These are phyloP conservation scores for Xylaria acuta DNA, from an alignment of 495 filamentous ascomycete species.

Conservation along the genomic window DNA sequence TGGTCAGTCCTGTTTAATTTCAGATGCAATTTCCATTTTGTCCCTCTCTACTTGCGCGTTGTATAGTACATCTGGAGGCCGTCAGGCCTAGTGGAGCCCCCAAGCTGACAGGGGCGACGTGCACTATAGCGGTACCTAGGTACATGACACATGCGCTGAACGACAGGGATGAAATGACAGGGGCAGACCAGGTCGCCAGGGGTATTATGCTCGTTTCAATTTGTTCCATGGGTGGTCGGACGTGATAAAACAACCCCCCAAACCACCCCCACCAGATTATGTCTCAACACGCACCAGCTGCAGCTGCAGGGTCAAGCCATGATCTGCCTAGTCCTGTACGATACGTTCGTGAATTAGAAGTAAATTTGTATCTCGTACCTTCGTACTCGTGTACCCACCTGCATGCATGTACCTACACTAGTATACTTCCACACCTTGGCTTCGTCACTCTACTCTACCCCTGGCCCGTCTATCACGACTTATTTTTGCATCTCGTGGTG, in stretches of 20 bases:
- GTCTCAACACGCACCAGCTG: conserved; percentile 13
- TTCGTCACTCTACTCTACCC: conserved; percentile 26
- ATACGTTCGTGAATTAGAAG: background rate
- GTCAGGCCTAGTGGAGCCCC: background rate
- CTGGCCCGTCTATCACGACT: conserved; percentile 13
- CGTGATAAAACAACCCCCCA: conserved; percentile 8
- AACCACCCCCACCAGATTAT: background rate
- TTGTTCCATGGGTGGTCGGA: conserved; percentile 21
- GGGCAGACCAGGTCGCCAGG: conserved; percentile 8
- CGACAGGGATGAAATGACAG: conserved; percentile 21
- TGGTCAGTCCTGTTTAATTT: conserved; percentile 29
- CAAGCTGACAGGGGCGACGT: background rate
- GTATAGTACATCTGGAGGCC: conserved; percentile 21
- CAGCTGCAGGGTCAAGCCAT: conserved; percentile 21
- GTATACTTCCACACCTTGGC: conserved; percentile 20
- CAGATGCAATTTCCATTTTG: conserved; percentile 27
- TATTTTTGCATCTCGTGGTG: conserved; percentile 26
- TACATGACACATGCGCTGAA: conserved; percentile 26
- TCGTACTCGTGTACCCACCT: conserved; percentile 7
- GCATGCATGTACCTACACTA: conserved; percentile 4
- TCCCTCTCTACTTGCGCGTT: conserved; percentile 4
- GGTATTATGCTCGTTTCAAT: conserved; percentile 25
- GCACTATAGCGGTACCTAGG: background rate
- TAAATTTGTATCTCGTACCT: conserved; percentile 2
- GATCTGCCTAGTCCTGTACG: conserved; percentile 21